These are phyloP conservation scores for Cornus controversa DNA, from an alignment of 148 eudicot genomes.

Conservation along the genomic window DNA sequence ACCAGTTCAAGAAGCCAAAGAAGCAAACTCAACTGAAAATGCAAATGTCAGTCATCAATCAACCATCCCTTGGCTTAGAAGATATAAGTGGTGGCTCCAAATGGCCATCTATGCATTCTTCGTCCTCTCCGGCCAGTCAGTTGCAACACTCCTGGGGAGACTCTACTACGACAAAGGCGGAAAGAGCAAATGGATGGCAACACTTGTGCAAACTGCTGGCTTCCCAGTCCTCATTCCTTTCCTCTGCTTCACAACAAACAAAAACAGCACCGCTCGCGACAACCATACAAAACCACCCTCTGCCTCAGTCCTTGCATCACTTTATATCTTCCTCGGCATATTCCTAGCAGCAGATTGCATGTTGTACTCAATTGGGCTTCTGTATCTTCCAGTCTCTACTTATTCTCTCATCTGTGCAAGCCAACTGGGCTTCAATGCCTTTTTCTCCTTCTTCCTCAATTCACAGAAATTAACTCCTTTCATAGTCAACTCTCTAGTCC, in stretches of 20 bases:
- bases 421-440: conserved; percentile 60
- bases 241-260: conserved; percentile 21
- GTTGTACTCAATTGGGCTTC: conserved; percentile 58
- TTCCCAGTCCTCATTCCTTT: conserved; percentile 50
- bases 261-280: neutral
- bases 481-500: conserved; percentile 51
- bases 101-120: conserved; percentile 29
- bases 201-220: conserved; percentile 32
- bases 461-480: conserved; percentile 61
- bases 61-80: neutral
- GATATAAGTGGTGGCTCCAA: conserved; percentile 32
- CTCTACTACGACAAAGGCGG: conserved; percentile 51
- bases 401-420: conserved; percentile 55
- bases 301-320: conserved; percentile 4
- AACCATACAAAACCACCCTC: conserved; percentile 12
- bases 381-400: conserved; percentile 58
- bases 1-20: conserved; percentile 1
- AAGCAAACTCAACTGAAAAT: conserved; percentile 9
- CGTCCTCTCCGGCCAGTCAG: conserved; percentile 41
- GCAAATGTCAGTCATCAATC: neutral
- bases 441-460: conserved; percentile 56
- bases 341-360: conserved; percentile 36
- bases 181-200: conserved; percentile 37
- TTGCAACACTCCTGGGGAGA: conserved; percentile 38
- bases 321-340: conserved; percentile 37